Conservation (phyloP, 208 protist genomes). For the Leishmania major region DNA sequence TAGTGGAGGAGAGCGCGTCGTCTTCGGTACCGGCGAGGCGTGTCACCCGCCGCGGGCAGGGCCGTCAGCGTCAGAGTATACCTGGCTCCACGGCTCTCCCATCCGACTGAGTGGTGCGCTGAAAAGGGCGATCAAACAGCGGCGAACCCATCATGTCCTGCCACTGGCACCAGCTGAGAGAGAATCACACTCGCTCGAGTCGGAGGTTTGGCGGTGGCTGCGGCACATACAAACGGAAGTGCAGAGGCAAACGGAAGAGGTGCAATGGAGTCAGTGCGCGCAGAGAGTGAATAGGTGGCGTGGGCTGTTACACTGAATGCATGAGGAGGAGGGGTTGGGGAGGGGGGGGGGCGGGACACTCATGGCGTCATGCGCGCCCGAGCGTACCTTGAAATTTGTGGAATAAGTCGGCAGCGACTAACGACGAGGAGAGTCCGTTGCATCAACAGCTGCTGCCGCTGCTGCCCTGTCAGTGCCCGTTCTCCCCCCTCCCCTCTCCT, state of each 20-base stretch:
- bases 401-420: background rate
- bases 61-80: background rate
- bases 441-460: background rate
- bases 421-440: too few relatives aligned
- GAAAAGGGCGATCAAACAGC: background rate
- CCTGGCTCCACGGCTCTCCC: background rate
- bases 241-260: background rate
- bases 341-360: background rate
- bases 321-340: background rate
- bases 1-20: slow-evolving; percentile 27
- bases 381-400: background rate
- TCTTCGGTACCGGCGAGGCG: background rate
- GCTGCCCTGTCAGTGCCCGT: background rate
- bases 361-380: background rate
- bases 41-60: background rate
- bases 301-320: background rate
- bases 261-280: background rate
- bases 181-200: background rate
- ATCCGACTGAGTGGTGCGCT: background rate
- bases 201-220: background rate
- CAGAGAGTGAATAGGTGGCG: background rate
- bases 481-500: accelerated
- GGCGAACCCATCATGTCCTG: background rate
- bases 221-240: background rate
- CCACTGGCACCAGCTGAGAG: background rate